These are phyloP conservation scores for Boletus insuetus DNA, from an alignment of 768 basidiomycete species.

Conservation along the genomic window DNA sequence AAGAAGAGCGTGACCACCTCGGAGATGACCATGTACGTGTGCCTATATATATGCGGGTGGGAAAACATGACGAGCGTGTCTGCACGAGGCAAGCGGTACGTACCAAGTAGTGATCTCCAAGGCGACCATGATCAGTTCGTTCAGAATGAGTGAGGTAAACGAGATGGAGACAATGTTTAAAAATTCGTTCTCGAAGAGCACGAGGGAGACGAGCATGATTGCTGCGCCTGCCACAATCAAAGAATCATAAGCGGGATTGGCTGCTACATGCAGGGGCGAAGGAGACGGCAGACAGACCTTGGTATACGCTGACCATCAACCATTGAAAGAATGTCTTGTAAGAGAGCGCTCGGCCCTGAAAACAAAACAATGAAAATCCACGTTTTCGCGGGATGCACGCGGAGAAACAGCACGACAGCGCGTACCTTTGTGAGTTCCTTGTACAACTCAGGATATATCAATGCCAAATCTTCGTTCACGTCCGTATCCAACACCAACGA, in stretches of 20 bases:
- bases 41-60: constrained; percentile 53
- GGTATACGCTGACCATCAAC: constrained; percentile 96
- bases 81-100: neutral
- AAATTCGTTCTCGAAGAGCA: constrained; percentile 96
- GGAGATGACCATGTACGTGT: constrained; percentile 90
- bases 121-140: constrained; percentile 99
- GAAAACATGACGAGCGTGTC: neutral
- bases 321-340: constrained; percentile 99
- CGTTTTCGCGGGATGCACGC: neutral
- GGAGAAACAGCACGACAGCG: neutral
- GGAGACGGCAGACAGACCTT: constrained; percentile 52
- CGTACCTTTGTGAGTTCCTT: constrained; percentile 93
- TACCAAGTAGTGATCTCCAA: constrained; percentile 97
- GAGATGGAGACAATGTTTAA: constrained; percentile 98
- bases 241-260: neutral
- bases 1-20: constrained; percentile 86
- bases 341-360: constrained; percentile 86
- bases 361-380: neutral
- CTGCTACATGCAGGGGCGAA: neutral
- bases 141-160: constrained; percentile 91
- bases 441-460: constrained; percentile 96
- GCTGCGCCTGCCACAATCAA: constrained; percentile 66
- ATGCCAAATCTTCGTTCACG: constrained; percentile 91
- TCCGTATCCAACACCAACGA: constrained; percentile 95
- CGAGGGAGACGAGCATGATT: constrained; percentile 97